A percentile compares a stretch with the other conserved stretches of the same genome.
phyloP scores from a whole-genome alignment of 2,329 filamentous ascomycete genomes.

The Zymoseptoria brevis region DNA sequence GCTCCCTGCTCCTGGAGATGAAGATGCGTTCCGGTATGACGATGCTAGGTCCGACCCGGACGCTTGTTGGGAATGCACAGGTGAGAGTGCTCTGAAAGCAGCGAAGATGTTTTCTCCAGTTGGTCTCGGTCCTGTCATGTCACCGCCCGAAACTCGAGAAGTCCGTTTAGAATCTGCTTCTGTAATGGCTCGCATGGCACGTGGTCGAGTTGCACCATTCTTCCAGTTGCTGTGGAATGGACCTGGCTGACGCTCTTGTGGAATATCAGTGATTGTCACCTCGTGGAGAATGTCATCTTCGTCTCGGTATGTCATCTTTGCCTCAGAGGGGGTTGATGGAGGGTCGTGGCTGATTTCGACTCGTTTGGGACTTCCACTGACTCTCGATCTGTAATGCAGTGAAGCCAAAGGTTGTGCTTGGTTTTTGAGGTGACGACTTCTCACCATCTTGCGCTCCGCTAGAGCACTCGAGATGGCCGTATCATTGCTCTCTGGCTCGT shows the following conservation, averaged over 20 bases:
- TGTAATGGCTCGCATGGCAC: neutral
- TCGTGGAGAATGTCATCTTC: conserved; percentile 15
- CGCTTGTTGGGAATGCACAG: neutral
- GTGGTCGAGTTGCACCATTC: neutral
- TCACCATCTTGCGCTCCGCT: neutral
- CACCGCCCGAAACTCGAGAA: neutral
- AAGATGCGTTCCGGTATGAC: neutral
- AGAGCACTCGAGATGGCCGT: neutral
- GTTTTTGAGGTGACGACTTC: neutral
- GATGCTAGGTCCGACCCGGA: neutral
- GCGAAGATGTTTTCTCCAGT: neutral
- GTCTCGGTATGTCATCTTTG: conserved; percentile 13
- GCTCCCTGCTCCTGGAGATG: neutral
- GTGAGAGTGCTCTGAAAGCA: neutral
- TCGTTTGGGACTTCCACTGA: conserved; percentile 6
- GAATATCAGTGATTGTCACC: conserved; percentile 15
- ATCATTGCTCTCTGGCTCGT: neutral
- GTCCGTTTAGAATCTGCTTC: neutral
- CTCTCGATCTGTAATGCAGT: neutral
- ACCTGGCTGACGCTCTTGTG: neutral
- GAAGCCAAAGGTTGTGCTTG: neutral
- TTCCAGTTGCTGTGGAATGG: neutral
- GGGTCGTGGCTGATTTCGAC: conserved; percentile 17
- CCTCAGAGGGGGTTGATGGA: conserved; percentile 12
- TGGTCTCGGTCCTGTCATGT: neutral